Conservation (phyloP, 2,329 filamentous ascomycete species). For the Curvularia spicifera region DNA sequence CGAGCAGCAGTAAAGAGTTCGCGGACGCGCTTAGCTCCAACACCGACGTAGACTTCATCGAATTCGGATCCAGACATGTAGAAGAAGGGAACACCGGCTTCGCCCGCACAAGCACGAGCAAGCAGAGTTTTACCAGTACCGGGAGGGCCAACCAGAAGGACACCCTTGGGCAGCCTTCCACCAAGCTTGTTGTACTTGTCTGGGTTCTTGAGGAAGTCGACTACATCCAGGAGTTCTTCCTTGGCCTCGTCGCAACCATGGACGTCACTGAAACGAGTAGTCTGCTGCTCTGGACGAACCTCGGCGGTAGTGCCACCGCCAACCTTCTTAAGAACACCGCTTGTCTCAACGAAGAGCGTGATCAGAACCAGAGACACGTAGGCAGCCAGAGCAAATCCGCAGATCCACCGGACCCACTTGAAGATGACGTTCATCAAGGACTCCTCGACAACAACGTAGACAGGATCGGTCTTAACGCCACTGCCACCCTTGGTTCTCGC, state of each 20-base stretch:
- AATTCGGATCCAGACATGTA: slow-evolving; percentile 99
- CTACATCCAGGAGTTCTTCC: slow-evolving; percentile 94
- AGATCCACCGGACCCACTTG: slow-evolving; percentile 87
- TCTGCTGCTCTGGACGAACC: slow-evolving; percentile 91
- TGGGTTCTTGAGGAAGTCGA: slow-evolving; percentile 93
- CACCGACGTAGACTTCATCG: slow-evolving; percentile 97
- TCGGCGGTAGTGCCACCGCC: slow-evolving; percentile 76
- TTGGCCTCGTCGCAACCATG: slow-evolving; percentile 98
- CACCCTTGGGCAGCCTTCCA: slow-evolving; percentile 95
- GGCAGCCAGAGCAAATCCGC: slow-evolving; percentile 76
- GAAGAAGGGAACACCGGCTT: slow-evolving; percentile 98
- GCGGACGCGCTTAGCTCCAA: slow-evolving; percentile 93
- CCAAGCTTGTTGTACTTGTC: slow-evolving; percentile 92
- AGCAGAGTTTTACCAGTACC: slow-evolving; percentile 97
- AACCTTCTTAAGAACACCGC: slow-evolving; percentile 80
- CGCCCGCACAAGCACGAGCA: slow-evolving; percentile 92
- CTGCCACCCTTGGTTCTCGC: slow-evolving; percentile 63
- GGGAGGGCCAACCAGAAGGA: slow-evolving; percentile 91
- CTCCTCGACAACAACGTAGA: slow-evolving; percentile 96
- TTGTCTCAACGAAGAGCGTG: slow-evolving; percentile 81
- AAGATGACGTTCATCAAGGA: slow-evolving; percentile 79
- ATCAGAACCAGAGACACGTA: slow-evolving; percentile 82
- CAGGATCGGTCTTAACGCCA: slow-evolving; percentile 80
- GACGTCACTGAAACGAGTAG: slow-evolving; percentile 87
- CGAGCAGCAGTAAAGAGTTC: slow-evolving; percentile 88